phyloP scores from a whole-genome alignment of 306 rosid species.

The Vigna angularis region DNA sequence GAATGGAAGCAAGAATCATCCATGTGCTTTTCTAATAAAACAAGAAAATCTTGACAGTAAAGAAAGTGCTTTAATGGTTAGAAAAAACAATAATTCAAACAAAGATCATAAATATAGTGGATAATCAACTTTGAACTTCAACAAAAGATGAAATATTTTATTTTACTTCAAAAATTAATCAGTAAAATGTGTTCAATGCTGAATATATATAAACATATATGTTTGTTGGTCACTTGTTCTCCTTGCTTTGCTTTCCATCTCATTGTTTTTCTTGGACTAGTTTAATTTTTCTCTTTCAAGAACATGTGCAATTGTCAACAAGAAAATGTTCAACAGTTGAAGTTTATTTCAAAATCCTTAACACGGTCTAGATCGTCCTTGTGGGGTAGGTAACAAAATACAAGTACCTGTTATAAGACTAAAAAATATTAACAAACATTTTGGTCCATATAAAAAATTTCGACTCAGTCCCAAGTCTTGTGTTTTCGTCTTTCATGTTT shows the following conservation, averaged over 20 bases:
- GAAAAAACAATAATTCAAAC: too few species aligned
- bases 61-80: too few species aligned
- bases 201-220: too few species aligned
- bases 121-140: background rate
- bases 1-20: too few species aligned
- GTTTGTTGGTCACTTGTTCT: background rate
- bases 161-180: background rate
- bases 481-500: too few species aligned
- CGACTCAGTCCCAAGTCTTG: too few species aligned
- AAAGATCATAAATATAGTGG: too few species aligned
- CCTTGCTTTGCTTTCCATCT: background rate
- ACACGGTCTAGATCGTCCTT: constrained; percentile 27
- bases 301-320: constrained; percentile 16
- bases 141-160: background rate
- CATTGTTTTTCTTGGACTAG: background rate
- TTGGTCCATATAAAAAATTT: too few species aligned
- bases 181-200: too few species aligned
- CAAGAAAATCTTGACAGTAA: too few species aligned
- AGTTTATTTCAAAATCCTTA: constrained; percentile 10
- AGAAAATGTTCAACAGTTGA: background rate
- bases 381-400: background rate
- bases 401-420: background rate
- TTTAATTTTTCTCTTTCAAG: constrained; percentile 27
- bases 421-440: too few species aligned
- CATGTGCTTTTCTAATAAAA: background rate